Percentiles rank a stretch among this genome's conserved stretches.
These are phyloP conservation scores for Candida corydali DNA, from an alignment of 805 yeast genomes.

Conservation along the genomic window DNA sequence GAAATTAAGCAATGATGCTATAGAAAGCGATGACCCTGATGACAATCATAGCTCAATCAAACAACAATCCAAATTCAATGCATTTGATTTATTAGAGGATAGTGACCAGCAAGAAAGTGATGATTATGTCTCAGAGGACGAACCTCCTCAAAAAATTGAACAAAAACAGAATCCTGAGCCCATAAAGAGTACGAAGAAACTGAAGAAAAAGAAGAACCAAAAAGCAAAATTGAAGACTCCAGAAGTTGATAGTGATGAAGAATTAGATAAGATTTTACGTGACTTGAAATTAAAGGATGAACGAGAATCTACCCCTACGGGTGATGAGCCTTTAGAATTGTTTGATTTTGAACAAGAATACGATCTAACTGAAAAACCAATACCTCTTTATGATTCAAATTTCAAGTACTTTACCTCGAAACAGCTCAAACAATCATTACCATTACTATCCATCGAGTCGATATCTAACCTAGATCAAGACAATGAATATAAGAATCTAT, in stretches of 20 bases:
- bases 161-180: constrained; percentile 7
- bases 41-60: neutral
- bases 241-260: constrained; percentile 46
- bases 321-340: constrained; percentile 17
- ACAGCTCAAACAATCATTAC: constrained; percentile 36
- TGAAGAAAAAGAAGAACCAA: constrained; percentile 12
- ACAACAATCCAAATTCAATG: constrained; percentile 29
- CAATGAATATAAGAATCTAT: constrained; percentile 62
- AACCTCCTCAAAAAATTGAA: no score
- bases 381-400: constrained; percentile 41
- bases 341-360: constrained; percentile 22
- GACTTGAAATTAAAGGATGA: constrained; percentile 32
- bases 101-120: no score
- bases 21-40: constrained; percentile 11
- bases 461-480: constrained; percentile 68
- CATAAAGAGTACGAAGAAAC: constrained; percentile 13
- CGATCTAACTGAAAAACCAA: constrained; percentile 22
- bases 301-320: constrained; percentile 11
- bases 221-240: constrained; percentile 11
- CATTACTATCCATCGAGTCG: constrained; percentile 40
- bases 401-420: constrained; percentile 42
- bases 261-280: constrained; percentile 51
- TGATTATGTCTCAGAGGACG: no score
- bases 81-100: constrained; percentile 41
- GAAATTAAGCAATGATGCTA: constrained; percentile 6